phyloP scores from a whole-genome alignment of 2,329 filamentous ascomycete genomes.

The Aureobasidium sp. region DNA sequence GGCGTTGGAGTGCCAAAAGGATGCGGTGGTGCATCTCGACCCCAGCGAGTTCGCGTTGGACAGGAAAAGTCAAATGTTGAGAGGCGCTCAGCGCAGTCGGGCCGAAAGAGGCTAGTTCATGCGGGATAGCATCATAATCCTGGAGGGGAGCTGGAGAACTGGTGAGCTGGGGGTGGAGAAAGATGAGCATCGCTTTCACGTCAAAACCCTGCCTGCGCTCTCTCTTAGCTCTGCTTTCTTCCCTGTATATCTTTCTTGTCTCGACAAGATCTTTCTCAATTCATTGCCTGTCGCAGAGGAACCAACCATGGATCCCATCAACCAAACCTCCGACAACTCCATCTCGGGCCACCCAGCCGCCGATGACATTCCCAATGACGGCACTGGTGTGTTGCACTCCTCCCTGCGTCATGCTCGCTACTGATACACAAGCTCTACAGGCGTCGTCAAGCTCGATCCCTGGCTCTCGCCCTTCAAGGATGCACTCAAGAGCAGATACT shows the following conservation, averaged over 20 bases:
- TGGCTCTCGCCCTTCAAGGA: conserved; percentile 82
- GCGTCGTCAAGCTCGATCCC: conserved; percentile 78
- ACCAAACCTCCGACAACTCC: conserved; percentile 38
- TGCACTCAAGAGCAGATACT: conserved; percentile 65
- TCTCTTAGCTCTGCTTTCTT: background rate
- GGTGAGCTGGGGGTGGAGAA: conserved; percentile 5
- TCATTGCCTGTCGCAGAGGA: background rate
- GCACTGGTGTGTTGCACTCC: conserved; percentile 53
- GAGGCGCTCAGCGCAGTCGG: background rate
- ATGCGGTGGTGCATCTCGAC: background rate
- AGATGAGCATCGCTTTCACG: background rate
- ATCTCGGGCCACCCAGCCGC: conserved; percentile 38
- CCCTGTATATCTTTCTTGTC: background rate
- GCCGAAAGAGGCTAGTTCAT: conserved; percentile 11
- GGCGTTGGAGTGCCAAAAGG: background rate
- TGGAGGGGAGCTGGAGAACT: conserved; percentile 6
- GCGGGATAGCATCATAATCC: conserved; percentile 13
- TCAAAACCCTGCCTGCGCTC: conserved; percentile 10
- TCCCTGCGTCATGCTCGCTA: background rate
- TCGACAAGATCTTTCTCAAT: background rate
- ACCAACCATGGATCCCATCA: conserved; percentile 31
- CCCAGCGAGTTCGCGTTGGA: background rate
- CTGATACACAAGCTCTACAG: conserved; percentile 40
- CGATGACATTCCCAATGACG: conserved; percentile 54
- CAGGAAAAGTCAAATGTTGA: conserved; percentile 1